A percentile compares a stretch with the other conserved stretches of the same genome.
Evolutionary conservation across 78 protist genomes (phyloP).

Genomic region (Monocercomonoides exilis): DNA sequence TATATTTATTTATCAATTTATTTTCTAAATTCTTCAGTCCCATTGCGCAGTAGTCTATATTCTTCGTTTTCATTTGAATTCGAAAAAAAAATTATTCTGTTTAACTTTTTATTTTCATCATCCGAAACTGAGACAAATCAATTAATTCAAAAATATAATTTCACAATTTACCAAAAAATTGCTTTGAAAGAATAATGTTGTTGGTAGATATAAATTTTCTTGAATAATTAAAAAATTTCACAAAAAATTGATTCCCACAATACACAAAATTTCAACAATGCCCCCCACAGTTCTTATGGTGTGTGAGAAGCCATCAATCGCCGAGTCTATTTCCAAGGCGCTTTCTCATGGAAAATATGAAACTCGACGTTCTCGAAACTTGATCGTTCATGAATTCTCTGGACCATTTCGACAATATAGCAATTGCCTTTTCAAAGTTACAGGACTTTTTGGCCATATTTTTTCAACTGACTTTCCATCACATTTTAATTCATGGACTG

Average conservation of each 20-base stretch:
- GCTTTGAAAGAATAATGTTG: not conserved
- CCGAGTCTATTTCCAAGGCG: not conserved
- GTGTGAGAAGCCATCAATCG: not conserved
- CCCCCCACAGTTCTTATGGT: not conserved
- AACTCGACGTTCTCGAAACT: not conserved
- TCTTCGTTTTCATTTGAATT: too few relatives aligned
- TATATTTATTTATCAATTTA: too few relatives aligned
- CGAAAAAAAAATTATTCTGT: too few relatives aligned
- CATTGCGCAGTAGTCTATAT: too few relatives aligned
- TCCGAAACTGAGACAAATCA: not conserved
- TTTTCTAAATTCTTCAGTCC: too few relatives aligned
- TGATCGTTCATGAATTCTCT: not conserved
- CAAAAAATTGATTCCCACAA: not conserved
- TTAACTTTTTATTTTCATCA: too few relatives aligned
- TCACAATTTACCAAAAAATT: not conserved
- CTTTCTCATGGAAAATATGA: not conserved
- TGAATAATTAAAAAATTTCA: too few relatives aligned
- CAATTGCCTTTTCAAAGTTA: not conserved
- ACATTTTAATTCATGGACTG: not conserved
- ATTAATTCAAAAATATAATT: not conserved
- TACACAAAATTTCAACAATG: not conserved
- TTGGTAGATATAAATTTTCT: too few relatives aligned
- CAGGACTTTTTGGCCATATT: constrained; percentile 37
- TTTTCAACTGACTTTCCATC: constrained; percentile 20
- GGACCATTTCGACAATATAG: not conserved